Conservation (phyloP, 176 grass and related monocot genomes). For the Triticum dicoccoides region DNA sequence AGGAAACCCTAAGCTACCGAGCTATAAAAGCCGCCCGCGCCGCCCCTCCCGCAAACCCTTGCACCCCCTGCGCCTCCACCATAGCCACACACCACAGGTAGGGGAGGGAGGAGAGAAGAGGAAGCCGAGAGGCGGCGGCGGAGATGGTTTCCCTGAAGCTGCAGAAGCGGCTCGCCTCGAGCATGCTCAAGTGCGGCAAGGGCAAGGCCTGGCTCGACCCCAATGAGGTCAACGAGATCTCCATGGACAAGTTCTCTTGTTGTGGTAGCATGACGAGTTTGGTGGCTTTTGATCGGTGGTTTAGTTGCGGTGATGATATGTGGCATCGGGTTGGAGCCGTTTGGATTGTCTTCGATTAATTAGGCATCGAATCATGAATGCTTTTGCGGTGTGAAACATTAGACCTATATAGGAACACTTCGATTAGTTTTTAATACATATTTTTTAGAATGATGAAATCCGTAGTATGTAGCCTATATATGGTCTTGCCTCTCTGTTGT, state of each 20-base stretch:
- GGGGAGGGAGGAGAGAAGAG: background rate
- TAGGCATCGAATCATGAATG: background rate
- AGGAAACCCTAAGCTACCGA: conserved; percentile 41
- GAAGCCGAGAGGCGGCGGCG: background rate
- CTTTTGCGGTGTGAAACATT: background rate
- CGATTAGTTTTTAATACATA: too few relatives aligned
- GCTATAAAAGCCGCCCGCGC: conserved; percentile 23
- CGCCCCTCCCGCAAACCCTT: background rate
- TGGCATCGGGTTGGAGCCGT: background rate
- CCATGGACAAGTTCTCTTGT: conserved; percentile 19
- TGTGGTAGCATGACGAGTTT: background rate
- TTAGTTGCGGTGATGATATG: background rate
- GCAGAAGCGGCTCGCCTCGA: conserved; percentile 58
- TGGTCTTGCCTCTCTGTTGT: background rate
- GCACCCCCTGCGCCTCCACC: conserved; percentile 26
- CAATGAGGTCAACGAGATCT: conserved; percentile 76
- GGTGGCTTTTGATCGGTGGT: background rate
- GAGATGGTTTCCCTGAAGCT: conserved; percentile 66
- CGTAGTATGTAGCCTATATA: background rate
- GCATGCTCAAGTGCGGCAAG: conserved; percentile 74
- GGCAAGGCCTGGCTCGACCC: conserved; percentile 76
- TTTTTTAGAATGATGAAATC: background rate
- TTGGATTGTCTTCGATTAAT: background rate
- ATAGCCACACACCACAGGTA: conserved; percentile 12
- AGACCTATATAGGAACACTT: background rate